Evolutionary conservation across 139 green algal genomes (phyloP).

Genomic region (Picochlorum costavermella): DNA sequence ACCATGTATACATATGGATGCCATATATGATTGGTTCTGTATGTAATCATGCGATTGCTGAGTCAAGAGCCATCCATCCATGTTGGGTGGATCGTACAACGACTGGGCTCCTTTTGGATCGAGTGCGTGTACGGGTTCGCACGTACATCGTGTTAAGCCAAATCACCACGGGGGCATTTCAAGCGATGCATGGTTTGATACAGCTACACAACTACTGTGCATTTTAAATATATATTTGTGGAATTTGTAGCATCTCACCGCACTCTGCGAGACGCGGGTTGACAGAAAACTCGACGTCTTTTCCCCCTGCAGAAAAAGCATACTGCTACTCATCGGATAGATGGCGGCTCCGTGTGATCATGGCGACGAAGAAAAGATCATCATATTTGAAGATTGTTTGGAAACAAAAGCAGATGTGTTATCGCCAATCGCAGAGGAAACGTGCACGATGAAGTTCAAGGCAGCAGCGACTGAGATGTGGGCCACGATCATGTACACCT

Average conservation of each 20-base stretch:
- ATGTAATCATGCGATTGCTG: no score
- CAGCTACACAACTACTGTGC: background rate
- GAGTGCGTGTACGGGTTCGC: background rate
- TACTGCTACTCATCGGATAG: background rate
- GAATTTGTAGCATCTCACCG: background rate
- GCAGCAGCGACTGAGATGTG: background rate
- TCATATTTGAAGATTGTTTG: background rate
- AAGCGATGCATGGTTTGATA: background rate
- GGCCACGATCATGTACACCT: background rate
- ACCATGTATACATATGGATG: no score
- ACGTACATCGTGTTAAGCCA: background rate
- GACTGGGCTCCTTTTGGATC: background rate
- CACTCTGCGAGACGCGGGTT: background rate
- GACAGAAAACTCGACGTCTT: background rate
- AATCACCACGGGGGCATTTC: background rate
- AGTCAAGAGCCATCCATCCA: no score
- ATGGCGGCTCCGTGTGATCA: background rate
- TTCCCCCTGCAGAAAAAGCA: background rate
- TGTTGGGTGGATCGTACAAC: background rate
- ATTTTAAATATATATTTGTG: background rate
- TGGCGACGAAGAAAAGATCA: background rate
- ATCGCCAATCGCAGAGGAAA: background rate
- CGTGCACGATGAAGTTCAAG: background rate
- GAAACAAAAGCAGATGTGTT: background rate
- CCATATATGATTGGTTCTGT: no score